Evolutionary conservation across 108 stramenopile genomes (phyloP).

Genomic region (Chaetoceros tenuissimus): DNA sequence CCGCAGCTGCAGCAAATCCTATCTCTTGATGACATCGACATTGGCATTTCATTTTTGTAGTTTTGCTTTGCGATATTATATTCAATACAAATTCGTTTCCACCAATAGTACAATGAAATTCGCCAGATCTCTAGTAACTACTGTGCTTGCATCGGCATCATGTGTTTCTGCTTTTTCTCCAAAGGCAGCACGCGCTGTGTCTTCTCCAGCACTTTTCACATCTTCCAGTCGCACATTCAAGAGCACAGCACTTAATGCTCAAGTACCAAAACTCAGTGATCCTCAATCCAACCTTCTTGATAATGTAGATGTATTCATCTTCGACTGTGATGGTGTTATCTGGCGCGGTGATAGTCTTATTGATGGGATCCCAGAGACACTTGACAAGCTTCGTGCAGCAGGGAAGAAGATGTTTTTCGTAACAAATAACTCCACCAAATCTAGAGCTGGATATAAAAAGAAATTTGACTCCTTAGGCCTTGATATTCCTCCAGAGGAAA

Average conservation of each 20-base stretch:
- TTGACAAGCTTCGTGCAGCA: constrained; percentile 67
- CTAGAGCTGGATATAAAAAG: constrained; percentile 85
- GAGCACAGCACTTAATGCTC: constrained; percentile 33
- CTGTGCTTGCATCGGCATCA: not conserved
- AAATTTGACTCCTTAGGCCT: constrained; percentile 91
- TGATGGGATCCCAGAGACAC: constrained; percentile 86
- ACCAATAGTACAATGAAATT: not conserved
- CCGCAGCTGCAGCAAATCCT: no score
- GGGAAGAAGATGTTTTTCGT: constrained; percentile 97
- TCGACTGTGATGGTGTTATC: constrained; percentile 99
- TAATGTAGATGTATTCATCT: constrained; percentile 92
- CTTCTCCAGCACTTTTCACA: not conserved
- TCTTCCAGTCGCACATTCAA: not conserved
- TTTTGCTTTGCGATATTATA: not conserved
- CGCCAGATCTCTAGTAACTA: not conserved
- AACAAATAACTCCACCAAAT: constrained; percentile 97
- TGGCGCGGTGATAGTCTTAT: constrained; percentile 96
- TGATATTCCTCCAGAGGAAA: constrained; percentile 83
- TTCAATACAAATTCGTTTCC: not conserved
- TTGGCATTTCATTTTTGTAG: not conserved
- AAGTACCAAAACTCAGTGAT: constrained; percentile 62
- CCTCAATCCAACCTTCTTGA: constrained; percentile 61
- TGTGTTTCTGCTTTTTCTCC: not conserved
- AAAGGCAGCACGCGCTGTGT: not conserved
- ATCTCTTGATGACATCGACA: constrained; percentile 1